Conservation (phyloP, 2,329 filamentous ascomycete genomes). For the Fonsecaea pugnacius region DNA sequence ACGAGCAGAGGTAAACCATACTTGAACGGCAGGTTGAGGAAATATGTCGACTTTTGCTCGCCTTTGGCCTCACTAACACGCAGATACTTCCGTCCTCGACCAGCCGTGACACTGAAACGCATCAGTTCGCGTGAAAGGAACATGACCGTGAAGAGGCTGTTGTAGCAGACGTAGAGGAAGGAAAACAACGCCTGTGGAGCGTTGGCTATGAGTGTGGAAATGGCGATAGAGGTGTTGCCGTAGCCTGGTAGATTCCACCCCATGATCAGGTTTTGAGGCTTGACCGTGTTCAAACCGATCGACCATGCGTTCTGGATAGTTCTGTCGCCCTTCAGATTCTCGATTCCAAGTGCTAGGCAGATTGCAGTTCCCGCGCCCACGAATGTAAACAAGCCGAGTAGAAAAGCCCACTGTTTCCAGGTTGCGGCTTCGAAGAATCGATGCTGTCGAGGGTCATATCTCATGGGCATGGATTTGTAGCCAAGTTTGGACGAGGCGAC, state of each 20-base stretch:
- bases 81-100: conserved; percentile 38
- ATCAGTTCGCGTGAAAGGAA: conserved; percentile 52
- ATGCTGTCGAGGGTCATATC: conserved; percentile 26
- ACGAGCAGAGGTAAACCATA: conserved; percentile 50
- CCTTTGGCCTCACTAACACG: conserved; percentile 46
- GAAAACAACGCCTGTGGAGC: conserved; percentile 45
- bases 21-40: conserved; percentile 50
- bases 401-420: conserved; percentile 35
- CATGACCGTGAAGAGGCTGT: conserved; percentile 51
- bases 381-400: conserved; percentile 24
- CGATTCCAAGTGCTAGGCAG: conserved; percentile 27
- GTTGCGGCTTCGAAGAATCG: conserved; percentile 31
- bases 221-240: conserved; percentile 27
- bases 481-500: conserved; percentile 29
- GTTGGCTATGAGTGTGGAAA: conserved; percentile 42
- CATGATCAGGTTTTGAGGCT: conserved; percentile 27
- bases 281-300: conserved; percentile 28
- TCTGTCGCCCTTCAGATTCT: conserved; percentile 27
- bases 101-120: conserved; percentile 45
- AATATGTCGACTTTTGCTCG: conserved; percentile 48
- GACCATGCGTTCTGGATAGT: conserved; percentile 35
- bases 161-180: conserved; percentile 45
- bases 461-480: conserved; percentile 24
- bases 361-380: conserved; percentile 25
- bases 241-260: conserved; percentile 30